These are phyloP conservation scores for Trapa incisa DNA, from an alignment of 345 rosid species.

Conservation along the genomic window DNA sequence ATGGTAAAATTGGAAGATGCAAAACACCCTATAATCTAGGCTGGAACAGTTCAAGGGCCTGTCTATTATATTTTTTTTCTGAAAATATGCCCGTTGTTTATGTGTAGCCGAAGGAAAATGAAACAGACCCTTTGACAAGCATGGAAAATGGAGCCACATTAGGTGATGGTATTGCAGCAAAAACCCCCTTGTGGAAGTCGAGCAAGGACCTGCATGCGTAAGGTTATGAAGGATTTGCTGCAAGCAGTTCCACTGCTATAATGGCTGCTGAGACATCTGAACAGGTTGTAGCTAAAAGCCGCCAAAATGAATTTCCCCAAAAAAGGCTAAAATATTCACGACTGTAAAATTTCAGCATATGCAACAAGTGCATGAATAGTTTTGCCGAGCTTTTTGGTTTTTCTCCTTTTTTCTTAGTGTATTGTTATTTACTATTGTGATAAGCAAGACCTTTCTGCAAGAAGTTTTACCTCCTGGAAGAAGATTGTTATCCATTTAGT, in stretches of 20 bases:
- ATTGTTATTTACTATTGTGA: background rate
- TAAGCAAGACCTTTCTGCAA: background rate
- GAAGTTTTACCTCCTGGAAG: background rate
- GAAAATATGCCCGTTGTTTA: background rate
- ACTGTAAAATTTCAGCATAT: background rate
- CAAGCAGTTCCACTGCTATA: background rate
- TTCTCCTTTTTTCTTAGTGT: background rate
- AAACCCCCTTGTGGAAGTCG: slow-evolving; percentile 69
- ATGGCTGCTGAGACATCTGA: background rate
- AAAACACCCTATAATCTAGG: background rate
- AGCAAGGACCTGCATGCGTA: slow-evolving; percentile 87
- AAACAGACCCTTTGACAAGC: slow-evolving; percentile 62
- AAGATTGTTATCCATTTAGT: background rate
- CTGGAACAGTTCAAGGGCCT: background rate
- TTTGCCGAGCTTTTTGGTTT: background rate
- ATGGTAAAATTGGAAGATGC: background rate
- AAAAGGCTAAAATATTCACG: background rate
- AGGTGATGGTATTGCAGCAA: slow-evolving; percentile 38
- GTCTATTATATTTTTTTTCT: background rate
- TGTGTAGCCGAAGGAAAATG: slow-evolving; percentile 63
- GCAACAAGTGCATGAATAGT: background rate
- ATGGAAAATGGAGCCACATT: slow-evolving; percentile 69
- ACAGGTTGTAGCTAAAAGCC: too few relatives aligned
- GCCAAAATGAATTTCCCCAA: too few relatives aligned
- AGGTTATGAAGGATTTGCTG: slow-evolving; percentile 3